These are phyloP conservation scores for Cubamyces sp. DNA, from an alignment of 768 basidiomycete species.

Conservation along the genomic window DNA sequence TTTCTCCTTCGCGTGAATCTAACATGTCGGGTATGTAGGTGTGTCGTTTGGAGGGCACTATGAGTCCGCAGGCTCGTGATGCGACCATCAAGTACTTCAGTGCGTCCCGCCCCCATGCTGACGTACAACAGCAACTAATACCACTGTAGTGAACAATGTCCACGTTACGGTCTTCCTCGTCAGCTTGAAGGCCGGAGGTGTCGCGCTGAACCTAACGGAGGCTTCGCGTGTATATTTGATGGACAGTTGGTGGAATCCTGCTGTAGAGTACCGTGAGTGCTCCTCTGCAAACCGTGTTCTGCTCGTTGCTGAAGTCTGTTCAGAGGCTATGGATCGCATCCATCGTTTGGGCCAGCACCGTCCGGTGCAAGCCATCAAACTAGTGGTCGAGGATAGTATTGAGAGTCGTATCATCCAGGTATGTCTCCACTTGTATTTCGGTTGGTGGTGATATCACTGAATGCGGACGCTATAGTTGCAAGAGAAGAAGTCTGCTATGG, in stretches of 20 bases:
- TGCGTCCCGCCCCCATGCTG: constrained; percentile 40
- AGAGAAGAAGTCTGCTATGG: constrained; percentile 86
- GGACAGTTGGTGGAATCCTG: constrained; percentile 99
- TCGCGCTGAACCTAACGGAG: constrained; percentile 87
- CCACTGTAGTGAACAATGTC: constrained; percentile 78
- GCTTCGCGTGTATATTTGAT: constrained; percentile 94
- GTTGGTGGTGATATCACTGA: background rate
- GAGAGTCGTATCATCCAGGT: constrained; percentile 93
- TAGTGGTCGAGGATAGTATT: constrained; percentile 95
- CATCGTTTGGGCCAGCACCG: constrained; percentile 95
- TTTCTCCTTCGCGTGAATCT: background rate
- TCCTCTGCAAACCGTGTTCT: background rate
- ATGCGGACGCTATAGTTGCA: too few relatives aligned
- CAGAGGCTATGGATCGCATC: constrained; percentile 97
- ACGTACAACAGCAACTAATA: background rate
- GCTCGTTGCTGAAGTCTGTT: constrained; percentile 9
- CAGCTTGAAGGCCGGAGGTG: constrained; percentile 94
- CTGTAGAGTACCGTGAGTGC: constrained; percentile 83
- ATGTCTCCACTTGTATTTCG: constrained; percentile 12
- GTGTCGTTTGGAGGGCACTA: constrained; percentile 93
- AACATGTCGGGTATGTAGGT: constrained; percentile 49
- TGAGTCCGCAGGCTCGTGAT: constrained; percentile 95
- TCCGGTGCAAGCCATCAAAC: constrained; percentile 91
- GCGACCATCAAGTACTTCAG: constrained; percentile 95
- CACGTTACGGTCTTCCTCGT: constrained; percentile 98